These are phyloP conservation scores for Russula emetica DNA, from an alignment of 768 basidiomycete species.

Conservation along the genomic window DNA sequence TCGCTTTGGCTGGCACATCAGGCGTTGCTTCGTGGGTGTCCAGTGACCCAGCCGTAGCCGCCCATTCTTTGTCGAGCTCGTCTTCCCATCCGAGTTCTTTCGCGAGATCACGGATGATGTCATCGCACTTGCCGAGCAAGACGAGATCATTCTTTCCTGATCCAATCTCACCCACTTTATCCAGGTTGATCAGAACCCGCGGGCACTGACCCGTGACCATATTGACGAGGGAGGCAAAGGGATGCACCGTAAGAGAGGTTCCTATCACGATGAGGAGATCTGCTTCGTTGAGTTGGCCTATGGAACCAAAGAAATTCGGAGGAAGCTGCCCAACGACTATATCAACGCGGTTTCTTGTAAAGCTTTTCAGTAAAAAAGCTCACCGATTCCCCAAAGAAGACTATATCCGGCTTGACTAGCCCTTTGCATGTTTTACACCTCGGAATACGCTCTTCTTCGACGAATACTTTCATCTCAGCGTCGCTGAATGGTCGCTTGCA, in stretches of 20 bases:
- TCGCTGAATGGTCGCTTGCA: conserved; percentile 60
- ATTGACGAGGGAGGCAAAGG: conserved; percentile 24
- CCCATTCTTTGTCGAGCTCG: conserved; percentile 24
- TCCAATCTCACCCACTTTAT: conserved; percentile 24
- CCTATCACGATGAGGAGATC: conserved; percentile 49
- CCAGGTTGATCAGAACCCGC: conserved; percentile 28
- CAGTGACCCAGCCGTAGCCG: conserved; percentile 7
- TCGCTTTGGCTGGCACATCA: neutral
- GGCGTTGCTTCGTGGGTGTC: conserved; percentile 8
- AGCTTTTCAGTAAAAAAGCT: conserved; percentile 29
- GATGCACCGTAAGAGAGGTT: conserved; percentile 28
- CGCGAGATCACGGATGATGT: conserved; percentile 25
- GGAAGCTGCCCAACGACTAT: conserved; percentile 54
- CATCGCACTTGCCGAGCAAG: conserved; percentile 27
- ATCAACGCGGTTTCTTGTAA: neutral
- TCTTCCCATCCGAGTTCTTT: conserved; percentile 28
- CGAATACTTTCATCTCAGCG: conserved; percentile 60
- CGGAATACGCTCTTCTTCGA: conserved; percentile 61
- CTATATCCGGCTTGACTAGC: conserved; percentile 89
- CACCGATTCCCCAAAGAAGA: conserved; percentile 85
- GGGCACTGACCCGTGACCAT: conserved; percentile 20
- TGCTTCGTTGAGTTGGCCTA: conserved; percentile 53
- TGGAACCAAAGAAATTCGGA: conserved; percentile 53
- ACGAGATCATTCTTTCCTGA: conserved; percentile 21
- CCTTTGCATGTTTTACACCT: conserved; percentile 65